These are phyloP conservation scores for Colletotrichum lupini DNA, from an alignment of 2,329 filamentous ascomycete species.

Conservation along the genomic window DNA sequence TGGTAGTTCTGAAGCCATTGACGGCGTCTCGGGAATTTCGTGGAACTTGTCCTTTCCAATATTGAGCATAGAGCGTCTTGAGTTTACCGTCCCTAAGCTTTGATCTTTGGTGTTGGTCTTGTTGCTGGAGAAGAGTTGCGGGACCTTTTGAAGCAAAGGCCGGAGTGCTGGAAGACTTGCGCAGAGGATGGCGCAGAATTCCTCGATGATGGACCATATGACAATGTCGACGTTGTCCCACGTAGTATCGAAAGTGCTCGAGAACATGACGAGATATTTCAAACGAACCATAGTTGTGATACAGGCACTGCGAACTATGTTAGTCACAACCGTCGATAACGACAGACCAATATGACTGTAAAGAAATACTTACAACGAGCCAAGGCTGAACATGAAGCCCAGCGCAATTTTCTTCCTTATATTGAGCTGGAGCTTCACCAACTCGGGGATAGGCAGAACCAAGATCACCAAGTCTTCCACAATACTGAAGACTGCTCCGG, in stretches of 20 bases:
- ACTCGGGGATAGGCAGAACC: constrained; percentile 73
- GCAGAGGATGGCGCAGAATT: constrained; percentile 51
- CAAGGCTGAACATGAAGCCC: constrained; percentile 74
- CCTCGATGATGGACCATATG: constrained; percentile 47
- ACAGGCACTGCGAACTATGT: constrained; percentile 29
- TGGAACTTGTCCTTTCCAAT: constrained; percentile 15
- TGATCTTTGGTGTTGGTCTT: constrained; percentile 17
- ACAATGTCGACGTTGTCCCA: constrained; percentile 46
- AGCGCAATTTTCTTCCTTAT: constrained; percentile 74
- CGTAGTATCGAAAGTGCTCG: constrained; percentile 38
- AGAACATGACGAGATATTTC: constrained; percentile 35
- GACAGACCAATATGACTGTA: too few relatives aligned
- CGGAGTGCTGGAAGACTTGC: constrained; percentile 55
- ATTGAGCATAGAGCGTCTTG: constrained; percentile 18
- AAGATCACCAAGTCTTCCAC: constrained; percentile 75
- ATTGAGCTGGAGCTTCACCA: constrained; percentile 71
- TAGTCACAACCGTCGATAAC: neutral
- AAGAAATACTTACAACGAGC: constrained; percentile 66
- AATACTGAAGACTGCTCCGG: constrained; percentile 75
- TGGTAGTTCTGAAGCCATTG: neutral
- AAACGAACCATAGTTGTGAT: constrained; percentile 37
- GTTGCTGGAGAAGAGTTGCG: constrained; percentile 18
- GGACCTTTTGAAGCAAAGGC: constrained; percentile 46
- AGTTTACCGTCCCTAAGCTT: neutral
- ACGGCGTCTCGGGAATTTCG: neutral